These are phyloP conservation scores for Aureobasidium sp. DNA, from an alignment of 2,329 filamentous ascomycete genomes.

Conservation along the genomic window DNA sequence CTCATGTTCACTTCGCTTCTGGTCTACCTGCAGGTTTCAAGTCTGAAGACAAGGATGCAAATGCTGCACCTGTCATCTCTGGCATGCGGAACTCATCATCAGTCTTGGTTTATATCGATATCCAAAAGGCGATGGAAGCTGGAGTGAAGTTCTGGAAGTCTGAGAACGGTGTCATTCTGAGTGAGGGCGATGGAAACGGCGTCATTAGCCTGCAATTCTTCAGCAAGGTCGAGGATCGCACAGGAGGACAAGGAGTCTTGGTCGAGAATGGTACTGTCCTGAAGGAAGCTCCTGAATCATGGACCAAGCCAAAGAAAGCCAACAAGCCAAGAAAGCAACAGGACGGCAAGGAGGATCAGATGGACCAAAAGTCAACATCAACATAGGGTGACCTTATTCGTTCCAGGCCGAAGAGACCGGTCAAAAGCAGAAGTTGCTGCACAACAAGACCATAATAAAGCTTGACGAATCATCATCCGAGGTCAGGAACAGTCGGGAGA, in stretches of 20 bases:
- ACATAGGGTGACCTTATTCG: conserved; percentile 44
- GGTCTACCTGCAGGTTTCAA: conserved; percentile 53
- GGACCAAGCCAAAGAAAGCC: conserved; percentile 35
- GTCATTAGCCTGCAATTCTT: conserved; percentile 63
- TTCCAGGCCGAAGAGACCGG: conserved; percentile 66
- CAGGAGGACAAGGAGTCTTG: conserved; percentile 54
- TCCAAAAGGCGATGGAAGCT: conserved; percentile 69
- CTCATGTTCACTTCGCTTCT: conserved; percentile 83
- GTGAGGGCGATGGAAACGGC: conserved; percentile 47
- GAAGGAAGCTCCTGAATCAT: conserved; percentile 56
- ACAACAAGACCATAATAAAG: conserved; percentile 52
- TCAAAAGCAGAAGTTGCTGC: conserved; percentile 85
- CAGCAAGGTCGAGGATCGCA: conserved; percentile 59
- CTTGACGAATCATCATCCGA: background rate
- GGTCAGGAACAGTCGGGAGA: background rate
- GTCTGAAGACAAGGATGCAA: conserved; percentile 18
- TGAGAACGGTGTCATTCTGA: conserved; percentile 43
- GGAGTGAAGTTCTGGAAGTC: conserved; percentile 55
- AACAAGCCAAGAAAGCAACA: conserved; percentile 21
- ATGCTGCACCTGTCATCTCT: conserved; percentile 53
- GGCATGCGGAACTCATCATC: conserved; percentile 47
- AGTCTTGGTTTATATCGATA: conserved; percentile 71
- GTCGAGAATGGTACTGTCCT: conserved; percentile 63
- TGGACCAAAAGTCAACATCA: conserved; percentile 1
- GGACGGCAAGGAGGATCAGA: background rate